Conservation (phyloP, 2,329 filamentous ascomycete species). For the Cladosporium sp. region DNA sequence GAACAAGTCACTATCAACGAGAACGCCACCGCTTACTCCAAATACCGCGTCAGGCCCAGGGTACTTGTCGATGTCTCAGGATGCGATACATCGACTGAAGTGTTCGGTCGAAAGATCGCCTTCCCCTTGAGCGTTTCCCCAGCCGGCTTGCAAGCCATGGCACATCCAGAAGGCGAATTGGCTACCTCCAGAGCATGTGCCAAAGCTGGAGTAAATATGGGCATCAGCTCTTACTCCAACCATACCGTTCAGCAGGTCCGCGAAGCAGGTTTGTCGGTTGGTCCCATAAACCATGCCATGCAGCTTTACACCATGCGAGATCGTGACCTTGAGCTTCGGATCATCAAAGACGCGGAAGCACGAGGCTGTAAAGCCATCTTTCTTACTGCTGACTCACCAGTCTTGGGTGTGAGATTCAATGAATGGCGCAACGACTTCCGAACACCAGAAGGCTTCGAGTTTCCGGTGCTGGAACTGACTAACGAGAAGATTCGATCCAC, state of each 20-base stretch:
- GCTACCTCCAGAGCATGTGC: conserved; percentile 47
- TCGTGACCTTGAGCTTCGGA: conserved; percentile 43
- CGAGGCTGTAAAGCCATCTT: conserved; percentile 52
- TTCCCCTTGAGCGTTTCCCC: conserved; percentile 53
- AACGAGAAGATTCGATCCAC: conserved; percentile 22
- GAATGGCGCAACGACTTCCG: conserved; percentile 52
- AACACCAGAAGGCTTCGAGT: conserved; percentile 25
- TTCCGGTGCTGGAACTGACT: conserved; percentile 25
- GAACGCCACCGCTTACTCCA: conserved; percentile 49
- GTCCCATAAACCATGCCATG: conserved; percentile 46
- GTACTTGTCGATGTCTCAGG: conserved; percentile 36
- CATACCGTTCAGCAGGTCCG: conserved; percentile 45
- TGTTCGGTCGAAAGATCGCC: conserved; percentile 40
- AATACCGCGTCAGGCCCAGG: conserved; percentile 35
- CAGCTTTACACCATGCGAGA: conserved; percentile 54
- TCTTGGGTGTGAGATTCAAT: conserved; percentile 50
- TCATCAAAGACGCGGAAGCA: conserved; percentile 26
- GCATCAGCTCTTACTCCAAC: conserved; percentile 46
- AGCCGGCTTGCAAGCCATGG: conserved; percentile 48
- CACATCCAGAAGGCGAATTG: conserved; percentile 49
- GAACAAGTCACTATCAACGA: conserved; percentile 51
- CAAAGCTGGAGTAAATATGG: conserved; percentile 43
- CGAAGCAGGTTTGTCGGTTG: conserved; percentile 29
- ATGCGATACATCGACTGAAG: conserved; percentile 37
- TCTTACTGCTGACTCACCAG: conserved; percentile 52